Evolutionary conservation across 1,284 basidiomycete genomes (phyloP).

Genomic region (Leccinum pachyderme): DNA sequence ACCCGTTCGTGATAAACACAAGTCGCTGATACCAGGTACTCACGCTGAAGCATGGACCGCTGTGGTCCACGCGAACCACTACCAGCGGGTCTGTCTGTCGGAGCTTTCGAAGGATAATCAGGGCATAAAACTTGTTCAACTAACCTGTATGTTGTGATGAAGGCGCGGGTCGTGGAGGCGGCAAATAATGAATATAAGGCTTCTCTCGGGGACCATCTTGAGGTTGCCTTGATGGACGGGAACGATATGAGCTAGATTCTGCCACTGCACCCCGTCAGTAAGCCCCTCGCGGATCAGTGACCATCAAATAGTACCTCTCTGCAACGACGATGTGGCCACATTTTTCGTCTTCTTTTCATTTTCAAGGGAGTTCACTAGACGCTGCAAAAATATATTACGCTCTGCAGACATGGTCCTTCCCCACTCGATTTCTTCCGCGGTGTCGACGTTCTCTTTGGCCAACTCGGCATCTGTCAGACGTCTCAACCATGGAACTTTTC

Average conservation of each 20-base stretch:
- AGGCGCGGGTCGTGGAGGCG: constrained; percentile 28
- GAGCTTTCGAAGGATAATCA: constrained; percentile 3
- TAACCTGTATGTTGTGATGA: constrained; percentile 21
- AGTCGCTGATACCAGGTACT: constrained; percentile 7
- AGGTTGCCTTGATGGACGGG: constrained; percentile 27
- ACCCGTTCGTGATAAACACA: neutral
- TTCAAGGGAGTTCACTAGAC: constrained; percentile 49
- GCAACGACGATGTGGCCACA: constrained; percentile 21
- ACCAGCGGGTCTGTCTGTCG: constrained; percentile 23
- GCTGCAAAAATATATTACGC: constrained; percentile 61
- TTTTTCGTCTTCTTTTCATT: constrained; percentile 47
- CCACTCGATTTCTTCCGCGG: constrained; percentile 63
- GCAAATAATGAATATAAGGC: constrained; percentile 40
- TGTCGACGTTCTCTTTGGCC: constrained; percentile 64
- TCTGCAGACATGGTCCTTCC: constrained; percentile 64
- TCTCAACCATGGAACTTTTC: constrained; percentile 56
- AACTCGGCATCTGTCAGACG: constrained; percentile 49
- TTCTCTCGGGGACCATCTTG: constrained; percentile 34
- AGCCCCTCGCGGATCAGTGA: neutral
- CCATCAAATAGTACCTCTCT: constrained; percentile 24
- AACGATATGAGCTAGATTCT: constrained; percentile 28
- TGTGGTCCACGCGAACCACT: constrained; percentile 25
- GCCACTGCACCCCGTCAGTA: constrained; percentile 18
- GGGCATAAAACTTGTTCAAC: constrained; percentile 4
- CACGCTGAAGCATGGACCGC: constrained; percentile 38